These are phyloP conservation scores for Melanomma pulvis-pyrius DNA, from an alignment of 495 filamentous ascomycete species.

Conservation along the genomic window DNA sequence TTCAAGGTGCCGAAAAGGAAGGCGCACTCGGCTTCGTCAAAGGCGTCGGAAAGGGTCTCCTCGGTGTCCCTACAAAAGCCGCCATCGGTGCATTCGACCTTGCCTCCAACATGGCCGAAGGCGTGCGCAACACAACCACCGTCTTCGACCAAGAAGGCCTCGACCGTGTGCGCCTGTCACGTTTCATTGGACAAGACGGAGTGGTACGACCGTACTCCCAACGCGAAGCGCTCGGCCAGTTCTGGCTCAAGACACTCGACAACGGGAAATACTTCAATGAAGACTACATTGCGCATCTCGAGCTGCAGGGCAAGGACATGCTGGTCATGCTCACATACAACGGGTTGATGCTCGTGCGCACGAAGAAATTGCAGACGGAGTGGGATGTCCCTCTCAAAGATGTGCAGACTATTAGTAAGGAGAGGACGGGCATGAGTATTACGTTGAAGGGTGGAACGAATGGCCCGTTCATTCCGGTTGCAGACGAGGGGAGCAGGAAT, in stretches of 20 bases:
- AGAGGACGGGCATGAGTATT: conserved; percentile 89
- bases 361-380: conserved; percentile 78
- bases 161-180: conserved; percentile 86
- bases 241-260: conserved; percentile 97
- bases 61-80: conserved; percentile 92
- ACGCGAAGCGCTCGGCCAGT: conserved; percentile 93
- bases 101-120: conserved; percentile 93
- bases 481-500: conserved; percentile 81
- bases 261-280: conserved; percentile 98
- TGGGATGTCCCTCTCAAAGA: conserved; percentile 97
- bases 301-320: conserved; percentile 86
- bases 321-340: conserved; percentile 94
- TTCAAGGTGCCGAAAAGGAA: conserved; percentile 96
- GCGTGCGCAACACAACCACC: conserved; percentile 96
- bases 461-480: conserved; percentile 92
- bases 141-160: conserved; percentile 94
- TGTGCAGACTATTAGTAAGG: conserved; percentile 94
- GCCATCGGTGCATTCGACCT: conserved; percentile 97
- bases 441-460: conserved; percentile 86
- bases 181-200: conserved; percentile 88
- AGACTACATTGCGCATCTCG: conserved; percentile 93
- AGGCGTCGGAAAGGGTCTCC: conserved; percentile 91
- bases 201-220: conserved; percentile 95
- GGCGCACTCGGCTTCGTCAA: conserved; percentile 93
- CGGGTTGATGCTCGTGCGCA: conserved; percentile 86